Base-by-base conservation (phyloP, 306 rosid species). In the Castanea sativa region DNA sequence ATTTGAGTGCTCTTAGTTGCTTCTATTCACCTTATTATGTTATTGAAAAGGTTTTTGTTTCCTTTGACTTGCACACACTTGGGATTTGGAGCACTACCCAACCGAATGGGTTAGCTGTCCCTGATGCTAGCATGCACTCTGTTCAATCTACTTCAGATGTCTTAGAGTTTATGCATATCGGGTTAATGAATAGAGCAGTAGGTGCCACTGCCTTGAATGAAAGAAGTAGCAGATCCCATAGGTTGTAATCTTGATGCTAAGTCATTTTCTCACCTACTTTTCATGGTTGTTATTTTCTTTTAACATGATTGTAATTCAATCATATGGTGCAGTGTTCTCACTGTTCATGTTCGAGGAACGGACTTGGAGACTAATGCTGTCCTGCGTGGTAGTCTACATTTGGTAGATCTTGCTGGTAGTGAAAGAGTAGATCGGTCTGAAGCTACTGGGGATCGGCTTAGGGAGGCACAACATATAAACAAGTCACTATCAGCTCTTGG, bases 381-480 rank as follows among this genome's bases (percentile, higher is more conserved):
- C 72, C 79, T 96, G 76, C 98, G 98, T 51, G 98, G 99, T 49
- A 86, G 89, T 79, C 92, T 96, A 32, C 98, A 96, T 87, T 85
- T 96, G 45, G 97, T 96, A 73, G 99, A 96, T 91, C 99, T 96
- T 69, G 99, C 98, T 3, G 98, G 99, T 60, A 96, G 99, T 80
- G 99, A 96, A 83, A 89, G 99, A 83, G 99, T 96, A 53, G 98
- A 93, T 57, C 96, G 96, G 61, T 96, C 99, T 73, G 98, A 96
- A 87, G 99, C 92, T 27, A 96, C 96, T 10, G 99, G 99, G 79
- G 99, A 96, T 79, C 88, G 99, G 88, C 99, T 96, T 74, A 92
- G 90, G 87, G 99, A 96, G 91, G 99, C 99, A 64, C 99, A 96
- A n/a, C 94, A 96, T 76, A 96, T 96, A 85, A 96, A 96, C 82